Conservation (phyloP, 441 rosid species). For the Breynia disticha region DNA sequence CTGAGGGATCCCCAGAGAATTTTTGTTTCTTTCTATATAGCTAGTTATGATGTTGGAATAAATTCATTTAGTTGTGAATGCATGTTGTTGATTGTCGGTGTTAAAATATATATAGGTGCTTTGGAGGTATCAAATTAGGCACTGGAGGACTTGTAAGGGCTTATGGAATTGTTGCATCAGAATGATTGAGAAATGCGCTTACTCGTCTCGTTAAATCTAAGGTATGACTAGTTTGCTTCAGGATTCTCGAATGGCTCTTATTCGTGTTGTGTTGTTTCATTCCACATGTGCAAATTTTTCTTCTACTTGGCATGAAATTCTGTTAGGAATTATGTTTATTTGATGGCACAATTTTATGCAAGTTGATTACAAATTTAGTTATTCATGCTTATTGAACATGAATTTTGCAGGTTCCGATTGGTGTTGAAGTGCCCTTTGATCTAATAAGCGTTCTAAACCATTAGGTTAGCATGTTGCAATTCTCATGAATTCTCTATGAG, state of each 20-base stretch:
- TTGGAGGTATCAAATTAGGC: conserved; percentile 91
- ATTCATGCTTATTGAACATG: conserved; percentile 1
- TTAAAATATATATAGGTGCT: conserved; percentile 46
- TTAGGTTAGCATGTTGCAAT: conserved; percentile 37
- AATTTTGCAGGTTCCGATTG: conserved; percentile 59
- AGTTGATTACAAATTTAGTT: neutral
- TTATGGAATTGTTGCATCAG: conserved; percentile 72
- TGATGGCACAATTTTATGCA: neutral
- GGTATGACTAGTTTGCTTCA: conserved; percentile 21
- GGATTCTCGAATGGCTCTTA: too few relatives aligned
- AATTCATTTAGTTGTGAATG: neutral
- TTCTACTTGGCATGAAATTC: too few relatives aligned
- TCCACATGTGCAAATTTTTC: too few relatives aligned
- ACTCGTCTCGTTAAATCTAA: conserved; percentile 65
- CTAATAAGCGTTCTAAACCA: conserved; percentile 69
- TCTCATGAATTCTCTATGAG: too few relatives aligned
- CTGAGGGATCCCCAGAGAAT: too few relatives aligned
- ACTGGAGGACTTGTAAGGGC: conserved; percentile 95
- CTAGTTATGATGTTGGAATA: too few relatives aligned
- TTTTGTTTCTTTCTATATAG: too few relatives aligned
- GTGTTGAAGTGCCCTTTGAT: conserved; percentile 70
- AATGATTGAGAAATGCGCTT: conserved; percentile 71
- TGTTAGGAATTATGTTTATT: too few relatives aligned
- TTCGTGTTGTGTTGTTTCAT: too few relatives aligned
- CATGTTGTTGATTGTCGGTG: neutral